Evolutionary conservation across 345 rosid species (phyloP).

Genomic region (Arabidopsis thaliana): DNA sequence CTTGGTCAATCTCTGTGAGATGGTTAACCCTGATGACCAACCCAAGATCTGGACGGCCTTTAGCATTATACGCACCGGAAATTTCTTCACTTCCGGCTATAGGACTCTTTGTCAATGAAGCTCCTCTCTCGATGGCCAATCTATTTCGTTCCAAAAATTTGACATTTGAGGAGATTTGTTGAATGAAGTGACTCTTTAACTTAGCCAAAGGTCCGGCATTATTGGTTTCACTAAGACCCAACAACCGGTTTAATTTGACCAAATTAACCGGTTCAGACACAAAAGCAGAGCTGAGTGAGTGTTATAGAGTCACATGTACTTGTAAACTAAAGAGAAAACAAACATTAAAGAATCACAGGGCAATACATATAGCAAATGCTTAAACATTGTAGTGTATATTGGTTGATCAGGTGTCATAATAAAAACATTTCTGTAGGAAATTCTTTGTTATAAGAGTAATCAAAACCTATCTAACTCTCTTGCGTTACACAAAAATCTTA

Average conservation of each 20-base stretch:
- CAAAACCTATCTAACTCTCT: slow-evolving; percentile 15
- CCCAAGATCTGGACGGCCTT: slow-evolving; percentile 72
- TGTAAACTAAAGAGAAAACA: too few relatives aligned
- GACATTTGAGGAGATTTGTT: slow-evolving; percentile 28
- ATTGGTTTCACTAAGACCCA: neutral
- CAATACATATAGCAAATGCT: too few relatives aligned
- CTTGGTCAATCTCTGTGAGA: slow-evolving; percentile 60
- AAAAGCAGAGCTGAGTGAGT: neutral
- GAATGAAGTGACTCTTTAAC: slow-evolving; percentile 7
- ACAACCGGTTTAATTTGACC: neutral
- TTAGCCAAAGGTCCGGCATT: slow-evolving; percentile 12
- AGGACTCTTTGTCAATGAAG: slow-evolving; percentile 3
- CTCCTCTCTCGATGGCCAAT: slow-evolving; percentile 18
- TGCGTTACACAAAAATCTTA: slow-evolving; percentile 23
- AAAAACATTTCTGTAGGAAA: too few relatives aligned
- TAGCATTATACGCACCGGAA: slow-evolving; percentile 54
- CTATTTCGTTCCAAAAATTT: neutral
- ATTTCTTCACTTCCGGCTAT: slow-evolving; percentile 9
- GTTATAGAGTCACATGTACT: too few relatives aligned
- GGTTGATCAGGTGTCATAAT: neutral
- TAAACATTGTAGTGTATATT: neutral
- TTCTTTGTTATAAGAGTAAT: neutral
- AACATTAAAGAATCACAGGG: too few relatives aligned
- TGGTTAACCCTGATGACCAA: slow-evolving; percentile 55
- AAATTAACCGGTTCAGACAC: slow-evolving; percentile 19